Base-by-base conservation (phyloP, 345 rosid species). In the Acer negundo region DNA sequence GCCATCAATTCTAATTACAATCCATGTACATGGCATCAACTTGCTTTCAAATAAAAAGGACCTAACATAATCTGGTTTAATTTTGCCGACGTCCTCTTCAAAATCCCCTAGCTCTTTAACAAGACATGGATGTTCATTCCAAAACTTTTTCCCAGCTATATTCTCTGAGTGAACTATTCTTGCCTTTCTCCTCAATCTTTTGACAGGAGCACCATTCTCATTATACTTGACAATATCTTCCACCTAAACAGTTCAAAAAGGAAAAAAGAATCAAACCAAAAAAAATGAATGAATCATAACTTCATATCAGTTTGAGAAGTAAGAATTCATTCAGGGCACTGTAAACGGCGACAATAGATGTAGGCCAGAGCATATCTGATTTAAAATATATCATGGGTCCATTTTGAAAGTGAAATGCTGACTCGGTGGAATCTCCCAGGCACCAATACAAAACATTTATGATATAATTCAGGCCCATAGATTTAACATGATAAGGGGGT, bases 1-100 rank as follows among this genome's bases (percentile, higher is more conserved):
- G 77, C 99, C 99, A 80, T 95, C 99, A 79, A 93, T 89, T 82
- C 99, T 88, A 73, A 95, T 79, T 61, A 95, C 91, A 28, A 91
- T 84, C 96, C 98, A 95, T 56, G 93, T 90, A 63, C 84, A 87
- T 67, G 92, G 94, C 88, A 93, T 84, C 89, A 93, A 70, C 80
- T 89, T 95, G 82, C 79, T 90, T 79, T 93, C 96, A 68, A 86
- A 92, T 79, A 82, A 75, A 82, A 95, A 93, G 71, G 91, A 92
- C 75, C 85, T 84, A 26, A 93, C 40, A 69, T 83, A 89, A 49
- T 91, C 96, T 64, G 91, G 85, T 69, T 89, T 90, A 74, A 87
- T 78, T 81, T 87, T 93, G 67, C 85, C 71, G 82, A 86, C 73
- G 62, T 95, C 91, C 65, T 84, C 80, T 9, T 85, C 75, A 80